Percentiles rank a stretch among this genome's conserved stretches.
These are phyloP conservation scores for Phytophthora ohioensis DNA, from an alignment of 352 stramenopile genomes.

Conservation along the genomic window DNA sequence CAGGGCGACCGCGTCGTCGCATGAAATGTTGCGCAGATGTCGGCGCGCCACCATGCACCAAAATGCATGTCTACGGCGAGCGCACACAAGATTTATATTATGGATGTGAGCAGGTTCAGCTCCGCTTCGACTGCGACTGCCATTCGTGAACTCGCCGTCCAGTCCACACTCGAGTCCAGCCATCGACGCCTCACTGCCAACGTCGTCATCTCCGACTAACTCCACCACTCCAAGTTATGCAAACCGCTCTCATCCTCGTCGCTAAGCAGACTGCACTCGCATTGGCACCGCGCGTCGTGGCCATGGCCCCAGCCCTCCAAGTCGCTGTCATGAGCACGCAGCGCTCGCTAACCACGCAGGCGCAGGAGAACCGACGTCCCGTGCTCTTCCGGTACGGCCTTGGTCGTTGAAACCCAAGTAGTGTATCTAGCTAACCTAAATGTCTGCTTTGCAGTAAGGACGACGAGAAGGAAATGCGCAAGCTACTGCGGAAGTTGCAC, in stretches of 20 bases:
- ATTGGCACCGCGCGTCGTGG: conserved; percentile 21
- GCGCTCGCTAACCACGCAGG: conserved; percentile 29
- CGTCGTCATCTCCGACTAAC: background rate
- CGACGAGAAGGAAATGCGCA: conserved; percentile 85
- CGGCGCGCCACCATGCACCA: conserved; percentile 22
- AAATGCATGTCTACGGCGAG: conserved; percentile 22
- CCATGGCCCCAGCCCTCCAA: conserved; percentile 33
- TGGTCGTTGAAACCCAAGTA: background rate
- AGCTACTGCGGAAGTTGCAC: conserved; percentile 85
- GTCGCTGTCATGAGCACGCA: conserved; percentile 36
- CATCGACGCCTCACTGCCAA: conserved; percentile 23
- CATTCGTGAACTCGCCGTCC: conserved; percentile 33
- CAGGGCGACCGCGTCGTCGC: background rate
- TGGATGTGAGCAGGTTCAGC: conserved; percentile 16
- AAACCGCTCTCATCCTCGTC: conserved; percentile 36
- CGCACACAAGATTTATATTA: conserved; percentile 8
- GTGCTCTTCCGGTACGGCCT: conserved; percentile 34
- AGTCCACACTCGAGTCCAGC: conserved; percentile 23
- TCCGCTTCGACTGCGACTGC: conserved; percentile 15
- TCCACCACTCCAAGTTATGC: conserved; percentile 19
- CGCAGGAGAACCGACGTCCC: conserved; percentile 39
- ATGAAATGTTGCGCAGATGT: conserved; percentile 8
- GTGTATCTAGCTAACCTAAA: conserved; percentile 10
- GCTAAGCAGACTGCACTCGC: conserved; percentile 37
- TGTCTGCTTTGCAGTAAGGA: conserved; percentile 60